Evolutionary conservation across 768 basidiomycete species (phyloP).

Genomic region (Xanthoconium purpureum): DNA sequence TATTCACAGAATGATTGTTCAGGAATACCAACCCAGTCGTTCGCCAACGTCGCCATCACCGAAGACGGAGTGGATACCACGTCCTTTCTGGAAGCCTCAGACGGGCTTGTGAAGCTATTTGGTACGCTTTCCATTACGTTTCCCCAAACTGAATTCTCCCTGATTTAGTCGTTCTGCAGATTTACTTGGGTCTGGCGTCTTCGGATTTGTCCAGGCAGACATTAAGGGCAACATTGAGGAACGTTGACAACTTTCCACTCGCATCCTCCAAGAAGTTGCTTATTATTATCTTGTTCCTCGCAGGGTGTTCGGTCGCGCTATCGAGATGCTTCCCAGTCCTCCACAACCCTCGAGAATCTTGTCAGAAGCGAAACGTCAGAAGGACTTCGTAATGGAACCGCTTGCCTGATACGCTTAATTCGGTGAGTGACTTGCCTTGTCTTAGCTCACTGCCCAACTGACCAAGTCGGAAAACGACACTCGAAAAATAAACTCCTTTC

Average conservation of each 20-base stretch:
- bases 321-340: slow-evolving; percentile 40
- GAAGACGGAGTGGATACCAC: slow-evolving; percentile 74
- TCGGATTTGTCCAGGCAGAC: slow-evolving; percentile 72
- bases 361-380: slow-evolving; percentile 49
- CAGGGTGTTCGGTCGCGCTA: slow-evolving; percentile 67
- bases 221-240: slow-evolving; percentile 65
- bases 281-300: slow-evolving; percentile 9
- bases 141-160: slow-evolving; percentile 8
- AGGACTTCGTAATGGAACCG: slow-evolving; percentile 47
- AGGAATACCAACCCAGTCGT: slow-evolving; percentile 55
- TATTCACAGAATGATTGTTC: background rate
- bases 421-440: slow-evolving; percentile 44
- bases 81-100: slow-evolving; percentile 82
- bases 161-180: slow-evolving; percentile 39
- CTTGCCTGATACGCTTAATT: slow-evolving; percentile 61
- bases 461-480: slow-evolving; percentile 5
- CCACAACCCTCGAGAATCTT: slow-evolving; percentile 58
- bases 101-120: slow-evolving; percentile 76
- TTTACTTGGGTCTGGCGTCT: slow-evolving; percentile 64
- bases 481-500: slow-evolving; percentile 1
- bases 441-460: background rate
- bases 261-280: slow-evolving; percentile 10
- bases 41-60: slow-evolving; percentile 77
- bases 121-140: slow-evolving; percentile 43
- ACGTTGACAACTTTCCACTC: slow-evolving; percentile 24